Conservation (phyloP, 2,329 filamentous ascomycete species). For the Plenodomus biglobosus region DNA sequence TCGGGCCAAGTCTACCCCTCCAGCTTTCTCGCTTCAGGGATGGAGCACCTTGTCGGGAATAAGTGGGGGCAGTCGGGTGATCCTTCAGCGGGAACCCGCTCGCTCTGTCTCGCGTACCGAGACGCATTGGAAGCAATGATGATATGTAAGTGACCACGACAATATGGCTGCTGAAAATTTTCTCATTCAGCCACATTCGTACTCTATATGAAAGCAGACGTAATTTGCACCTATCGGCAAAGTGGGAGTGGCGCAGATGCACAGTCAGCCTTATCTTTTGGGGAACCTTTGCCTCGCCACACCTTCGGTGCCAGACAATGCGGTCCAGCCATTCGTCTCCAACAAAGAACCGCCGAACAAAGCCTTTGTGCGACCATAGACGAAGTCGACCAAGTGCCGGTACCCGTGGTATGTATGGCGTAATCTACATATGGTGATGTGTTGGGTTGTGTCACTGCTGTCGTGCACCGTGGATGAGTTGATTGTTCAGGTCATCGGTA, state of each 20-base stretch:
- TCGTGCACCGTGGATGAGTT: background rate
- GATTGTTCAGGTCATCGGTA: background rate
- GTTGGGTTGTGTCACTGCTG: background rate
- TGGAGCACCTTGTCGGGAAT: background rate
- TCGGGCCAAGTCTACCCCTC: conserved; percentile 8
- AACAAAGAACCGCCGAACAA: background rate
- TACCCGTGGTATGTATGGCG: background rate
- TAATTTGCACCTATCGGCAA: background rate
- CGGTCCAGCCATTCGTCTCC: background rate
- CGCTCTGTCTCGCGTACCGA: background rate
- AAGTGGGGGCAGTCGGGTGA: background rate
- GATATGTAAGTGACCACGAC: too few species aligned
- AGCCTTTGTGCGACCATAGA: background rate
- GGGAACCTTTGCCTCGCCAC: background rate
- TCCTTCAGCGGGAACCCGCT: background rate
- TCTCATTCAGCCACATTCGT: too few species aligned
- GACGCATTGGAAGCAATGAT: too few species aligned
- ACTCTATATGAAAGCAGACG: background rate
- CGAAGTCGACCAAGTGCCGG: background rate
- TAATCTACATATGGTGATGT: background rate
- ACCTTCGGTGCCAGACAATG: background rate
- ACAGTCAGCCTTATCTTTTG: background rate
- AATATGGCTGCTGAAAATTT: too few species aligned
- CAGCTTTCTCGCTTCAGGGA: conserved; percentile 9
- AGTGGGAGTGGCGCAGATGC: background rate